Evolutionary conservation across 2,329 filamentous ascomycete genomes (phyloP).

Genomic region (Aspergillus viridinutans): DNA sequence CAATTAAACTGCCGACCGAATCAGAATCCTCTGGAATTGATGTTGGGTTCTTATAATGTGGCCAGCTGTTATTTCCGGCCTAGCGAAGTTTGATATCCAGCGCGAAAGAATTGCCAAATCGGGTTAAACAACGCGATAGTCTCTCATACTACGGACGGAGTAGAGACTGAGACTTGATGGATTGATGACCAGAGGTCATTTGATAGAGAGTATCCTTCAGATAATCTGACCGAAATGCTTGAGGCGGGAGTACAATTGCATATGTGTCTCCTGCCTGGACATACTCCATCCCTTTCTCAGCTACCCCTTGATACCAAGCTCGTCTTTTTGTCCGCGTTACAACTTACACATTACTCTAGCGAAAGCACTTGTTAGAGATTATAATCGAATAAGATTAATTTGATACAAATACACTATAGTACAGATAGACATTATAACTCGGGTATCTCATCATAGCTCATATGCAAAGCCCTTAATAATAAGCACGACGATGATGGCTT

Average conservation of each 20-base stretch:
- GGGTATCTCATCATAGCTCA: background rate
- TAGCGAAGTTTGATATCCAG: background rate
- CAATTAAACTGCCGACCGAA: background rate
- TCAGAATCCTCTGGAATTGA: background rate
- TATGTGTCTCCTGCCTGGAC: too few species aligned
- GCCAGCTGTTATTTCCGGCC: background rate
- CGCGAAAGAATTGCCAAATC: background rate
- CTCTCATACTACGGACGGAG: background rate
- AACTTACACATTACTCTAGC: background rate
- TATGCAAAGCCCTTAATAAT: conserved; percentile 7
- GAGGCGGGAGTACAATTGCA: too few species aligned
- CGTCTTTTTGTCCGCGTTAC: too few species aligned
- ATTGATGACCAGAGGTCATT: too few species aligned
- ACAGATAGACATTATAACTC: background rate
- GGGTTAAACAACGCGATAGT: background rate
- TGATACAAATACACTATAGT: background rate
- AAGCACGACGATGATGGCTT: conserved; percentile 23
- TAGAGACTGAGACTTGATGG: too few species aligned
- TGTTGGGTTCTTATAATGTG: background rate
- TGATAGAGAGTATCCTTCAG: too few species aligned
- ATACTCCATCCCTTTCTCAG: background rate
- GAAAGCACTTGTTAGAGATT: background rate
- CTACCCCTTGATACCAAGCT: background rate
- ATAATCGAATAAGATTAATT: background rate
- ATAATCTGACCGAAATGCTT: too few species aligned